Conservation (phyloP, 2,329 filamentous ascomycete genomes). For the Magnaporthales sp. region DNA sequence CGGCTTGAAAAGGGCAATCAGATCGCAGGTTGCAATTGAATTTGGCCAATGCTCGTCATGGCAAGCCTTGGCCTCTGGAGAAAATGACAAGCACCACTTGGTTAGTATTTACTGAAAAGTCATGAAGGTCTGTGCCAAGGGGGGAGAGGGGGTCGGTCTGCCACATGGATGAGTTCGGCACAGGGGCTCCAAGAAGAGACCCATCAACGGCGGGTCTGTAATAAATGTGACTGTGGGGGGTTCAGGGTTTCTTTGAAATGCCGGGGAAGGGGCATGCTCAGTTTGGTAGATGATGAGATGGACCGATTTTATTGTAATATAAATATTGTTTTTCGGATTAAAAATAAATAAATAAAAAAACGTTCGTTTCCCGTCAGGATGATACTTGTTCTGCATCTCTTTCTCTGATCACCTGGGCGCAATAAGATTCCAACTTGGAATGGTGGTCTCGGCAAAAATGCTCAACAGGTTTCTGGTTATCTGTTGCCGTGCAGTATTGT, state of each 20-base stretch:
- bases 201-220: not conserved
- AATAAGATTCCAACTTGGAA: not conserved
- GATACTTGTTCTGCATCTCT: no score
- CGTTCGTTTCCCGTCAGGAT: no score
- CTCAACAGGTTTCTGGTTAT: not conserved
- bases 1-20: constrained; percentile 17
- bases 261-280: not conserved
- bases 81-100: not conserved
- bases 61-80: not conserved
- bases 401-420: not conserved
- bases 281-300: not conserved
- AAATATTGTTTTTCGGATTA: no score
- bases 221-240: not conserved
- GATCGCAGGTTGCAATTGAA: constrained; percentile 11
- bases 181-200: not conserved
- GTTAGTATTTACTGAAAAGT: not conserved
- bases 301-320: not conserved
- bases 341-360: not conserved
- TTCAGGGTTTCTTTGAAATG: not conserved
- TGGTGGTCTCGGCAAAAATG: not conserved
- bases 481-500: not conserved
- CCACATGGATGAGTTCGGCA: not conserved
- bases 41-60: not conserved
- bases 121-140: not conserved
- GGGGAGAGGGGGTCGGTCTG: not conserved